A percentile compares a stretch with the other conserved stretches of the same genome.
These are phyloP conservation scores for Punica granatum DNA, from an alignment of 345 rosid genomes.

Conservation along the genomic window DNA sequence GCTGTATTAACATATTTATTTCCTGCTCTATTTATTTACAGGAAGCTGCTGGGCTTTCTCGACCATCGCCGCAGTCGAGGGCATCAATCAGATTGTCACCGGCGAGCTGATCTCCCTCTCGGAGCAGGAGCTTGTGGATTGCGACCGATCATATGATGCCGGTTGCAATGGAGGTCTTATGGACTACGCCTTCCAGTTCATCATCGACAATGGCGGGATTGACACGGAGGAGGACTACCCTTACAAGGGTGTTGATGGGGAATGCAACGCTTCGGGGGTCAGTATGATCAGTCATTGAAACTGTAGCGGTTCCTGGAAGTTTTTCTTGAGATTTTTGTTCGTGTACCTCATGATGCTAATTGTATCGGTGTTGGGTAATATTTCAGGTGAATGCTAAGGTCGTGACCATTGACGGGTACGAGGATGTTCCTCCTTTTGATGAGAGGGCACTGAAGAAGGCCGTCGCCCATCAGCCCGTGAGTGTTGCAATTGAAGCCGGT, in stretches of 20 bases:
- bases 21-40: slow-evolving; percentile 10
- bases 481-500: slow-evolving; percentile 93
- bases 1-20: neutral
- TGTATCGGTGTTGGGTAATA: neutral
- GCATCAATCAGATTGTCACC: slow-evolving; percentile 76
- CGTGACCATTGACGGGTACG: slow-evolving; percentile 72
- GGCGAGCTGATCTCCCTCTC: slow-evolving; percentile 71
- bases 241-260: slow-evolving; percentile 43
- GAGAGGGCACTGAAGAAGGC: slow-evolving; percentile 69
- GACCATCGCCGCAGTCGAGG: slow-evolving; percentile 77
- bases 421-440: slow-evolving; percentile 52
- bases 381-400: slow-evolving; percentile 42
- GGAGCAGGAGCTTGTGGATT: slow-evolving; percentile 93
- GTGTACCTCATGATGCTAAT: neutral
- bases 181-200: slow-evolving; percentile 95
- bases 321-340: neutral
- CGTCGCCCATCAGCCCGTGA: slow-evolving; percentile 73
- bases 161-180: slow-evolving; percentile 95
- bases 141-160: slow-evolving; percentile 54
- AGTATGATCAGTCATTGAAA: neutral
- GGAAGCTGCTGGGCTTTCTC: slow-evolving; percentile 99
- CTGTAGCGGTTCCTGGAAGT: neutral
- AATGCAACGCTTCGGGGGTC: slow-evolving; percentile 53
- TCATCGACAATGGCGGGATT: slow-evolving; percentile 74
- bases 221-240: slow-evolving; percentile 74